Evolutionary conservation across 805 yeast genomes (phyloP).

Genomic region (Wickerhamiella parazyma): DNA sequence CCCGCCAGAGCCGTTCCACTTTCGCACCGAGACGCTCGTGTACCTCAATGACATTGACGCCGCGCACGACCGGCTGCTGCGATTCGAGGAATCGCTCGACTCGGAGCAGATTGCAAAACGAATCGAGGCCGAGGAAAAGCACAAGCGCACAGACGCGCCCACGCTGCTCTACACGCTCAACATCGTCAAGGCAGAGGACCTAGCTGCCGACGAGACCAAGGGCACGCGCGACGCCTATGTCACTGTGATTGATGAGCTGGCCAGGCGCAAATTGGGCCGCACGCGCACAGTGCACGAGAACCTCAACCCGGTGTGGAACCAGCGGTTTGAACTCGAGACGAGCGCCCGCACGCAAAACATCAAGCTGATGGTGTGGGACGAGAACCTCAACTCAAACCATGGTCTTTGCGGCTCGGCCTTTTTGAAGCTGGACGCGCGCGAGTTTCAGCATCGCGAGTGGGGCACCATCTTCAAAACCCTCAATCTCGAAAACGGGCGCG

Average conservation of each 20-base stretch:
- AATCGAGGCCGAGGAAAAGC: conserved; percentile 20
- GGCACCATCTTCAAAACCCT: conserved; percentile 54
- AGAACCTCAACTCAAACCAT: conserved; percentile 38
- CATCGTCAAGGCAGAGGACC: conserved; percentile 48
- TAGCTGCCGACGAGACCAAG: conserved; percentile 35
- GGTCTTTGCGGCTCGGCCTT: conserved; percentile 53
- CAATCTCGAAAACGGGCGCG: conserved; percentile 45
- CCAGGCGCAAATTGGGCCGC: conserved; percentile 44
- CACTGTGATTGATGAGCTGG: conserved; percentile 44
- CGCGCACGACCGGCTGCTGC: conserved; percentile 19
- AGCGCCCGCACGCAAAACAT: conserved; percentile 34
- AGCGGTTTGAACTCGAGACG: conserved; percentile 51
- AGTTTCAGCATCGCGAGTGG: conserved; percentile 40
- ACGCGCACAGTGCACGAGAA: conserved; percentile 53
- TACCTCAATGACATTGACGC: conserved; percentile 50
- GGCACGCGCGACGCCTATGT: conserved; percentile 46
- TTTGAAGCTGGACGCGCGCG: conserved; percentile 46
- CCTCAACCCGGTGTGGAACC: conserved; percentile 72
- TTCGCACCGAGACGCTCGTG: conserved; percentile 52
- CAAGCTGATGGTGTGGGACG: conserved; percentile 61
- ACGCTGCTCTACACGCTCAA: conserved; percentile 43
- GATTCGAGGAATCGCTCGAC: conserved; percentile 33
- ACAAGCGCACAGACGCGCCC: neutral
- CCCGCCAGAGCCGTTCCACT: conserved; percentile 41
- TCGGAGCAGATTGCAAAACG: conserved; percentile 37